Evolutionary conservation across 257 asterid genomes (phyloP).

Genomic region (Solanum megistacrolobum): DNA sequence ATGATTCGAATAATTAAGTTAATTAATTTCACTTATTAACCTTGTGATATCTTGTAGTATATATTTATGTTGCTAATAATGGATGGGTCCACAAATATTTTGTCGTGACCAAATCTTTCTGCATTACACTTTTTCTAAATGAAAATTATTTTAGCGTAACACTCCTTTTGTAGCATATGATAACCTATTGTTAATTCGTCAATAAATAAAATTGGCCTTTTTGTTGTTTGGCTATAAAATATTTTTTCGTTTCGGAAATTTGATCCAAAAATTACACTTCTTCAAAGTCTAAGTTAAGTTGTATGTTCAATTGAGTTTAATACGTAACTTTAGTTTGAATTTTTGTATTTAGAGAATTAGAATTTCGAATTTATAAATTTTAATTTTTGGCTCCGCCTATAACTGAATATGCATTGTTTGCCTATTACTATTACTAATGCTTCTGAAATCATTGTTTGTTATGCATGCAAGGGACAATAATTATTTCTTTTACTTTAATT

Average conservation of each 20-base stretch:
- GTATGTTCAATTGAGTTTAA: fast-evolving
- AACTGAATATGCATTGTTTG: not conserved
- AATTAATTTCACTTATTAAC: not conserved
- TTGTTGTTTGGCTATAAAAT: fast-evolving
- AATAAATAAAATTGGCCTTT: not conserved
- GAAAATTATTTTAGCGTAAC: not conserved
- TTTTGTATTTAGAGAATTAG: not conserved
- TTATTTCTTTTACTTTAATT: not conserved
- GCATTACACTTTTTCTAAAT: not conserved
- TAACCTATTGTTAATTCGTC: not conserved
- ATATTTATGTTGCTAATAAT: not conserved
- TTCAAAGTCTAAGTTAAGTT: not conserved
- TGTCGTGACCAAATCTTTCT: not conserved
- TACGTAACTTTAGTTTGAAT: not conserved
- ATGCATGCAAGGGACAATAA: not conserved
- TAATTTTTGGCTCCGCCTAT: fast-evolving
- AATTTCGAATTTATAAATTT: not conserved
- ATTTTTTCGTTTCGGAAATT: not conserved
- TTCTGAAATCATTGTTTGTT: not conserved
- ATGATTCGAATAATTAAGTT: not conserved
- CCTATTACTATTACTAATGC: not conserved
- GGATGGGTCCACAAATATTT: not conserved
- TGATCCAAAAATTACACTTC: not conserved
- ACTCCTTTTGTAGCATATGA: not conserved
- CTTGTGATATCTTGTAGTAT: not conserved